Base-by-base conservation (phyloP, 1,284 basidiomycete genomes). In the Lentinus polychrous region DNA sequence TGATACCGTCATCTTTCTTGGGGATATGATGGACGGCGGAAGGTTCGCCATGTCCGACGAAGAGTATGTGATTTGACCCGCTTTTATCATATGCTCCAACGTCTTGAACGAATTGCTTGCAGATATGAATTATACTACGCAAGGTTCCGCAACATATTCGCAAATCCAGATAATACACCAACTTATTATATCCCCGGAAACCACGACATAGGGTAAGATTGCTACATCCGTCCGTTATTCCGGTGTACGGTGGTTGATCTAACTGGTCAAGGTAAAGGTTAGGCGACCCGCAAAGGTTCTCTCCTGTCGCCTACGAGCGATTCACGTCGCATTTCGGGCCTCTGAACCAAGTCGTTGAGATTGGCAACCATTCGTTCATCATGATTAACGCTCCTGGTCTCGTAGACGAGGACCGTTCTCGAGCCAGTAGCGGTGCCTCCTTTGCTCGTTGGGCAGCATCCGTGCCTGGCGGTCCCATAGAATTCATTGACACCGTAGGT, bases 1-100 rank as follows among this genome's bases (percentile, higher is more conserved):
- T 10, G 78, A 94, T 62, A 75, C 71, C 2, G 78, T 94, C 7
- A 67, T 95, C 1, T 90, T 94, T 56, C 72, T 94, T 2, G 93
- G 93, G 11, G 93, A 95, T 64, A 86, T 93, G 79, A 80, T 94
- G 72, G 88, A 94, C 58, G 81, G 79, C 52, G 88, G 90, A 2
- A 74, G 90, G 33, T 73, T 78, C 43, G 67, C 74, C 34, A 82
- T 81, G 67, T 66, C 73, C 8, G 78, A 84, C 48, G 63, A 68
- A 34, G 84, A 91, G 93, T 93, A 59, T 65, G 81, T 78, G 23
- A 14, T 45, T 45, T 17, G 24, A n/a, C n/a, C n/a, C n/a, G n/a
- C n/a, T n/a, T 12, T 37, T 23, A 8, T 17, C 36, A 17, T 32
- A 36, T 3, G 23, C 8, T 22, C 17, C 10, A 45, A 7, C 7